Base-by-base conservation (phyloP, 257 asterid species). In the Solanum medicagineum region DNA sequence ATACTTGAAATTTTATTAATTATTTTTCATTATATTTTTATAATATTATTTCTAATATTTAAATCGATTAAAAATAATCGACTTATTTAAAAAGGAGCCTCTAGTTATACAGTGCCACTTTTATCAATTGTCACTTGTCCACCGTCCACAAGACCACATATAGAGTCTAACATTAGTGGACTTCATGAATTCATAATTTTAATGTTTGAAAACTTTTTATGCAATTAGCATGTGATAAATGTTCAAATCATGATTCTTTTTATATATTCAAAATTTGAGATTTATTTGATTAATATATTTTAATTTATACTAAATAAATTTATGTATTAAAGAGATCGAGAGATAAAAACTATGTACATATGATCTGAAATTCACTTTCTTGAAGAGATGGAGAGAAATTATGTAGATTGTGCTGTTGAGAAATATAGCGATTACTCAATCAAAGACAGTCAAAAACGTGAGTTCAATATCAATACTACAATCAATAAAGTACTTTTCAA, bases 251-350 rank as follows among this genome's bases (percentile, higher is more conserved):
- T 66, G n/a, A 29, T 66, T 66, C 1, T 2, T 20, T 15, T 15
- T 32, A 15, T 3, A 68, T 32, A 68, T 16, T 15, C 7, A 3
- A 7, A 29, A 0, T 66, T 66, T 66, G 3, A 66, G n/a, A 7
- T 66, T 6, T 66, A 7, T 0, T 15, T 66, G 10, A 66, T 66
- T 0, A 15, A 66, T 29, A 26, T 13, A 29, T 29, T 29, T 29
- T 14, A 14, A 29, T 14, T 62, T 15, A 12, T 1, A 0, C 0
- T 22, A 2, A 6, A 0, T 62, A 62, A 10, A 62, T 62, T 0
- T 62, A n/a, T 1, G 0, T n/a, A 10, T 59, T 9, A n/a, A 1
- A 1, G 9, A 10, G 11, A 10, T 4, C 0, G 0, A 60, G 7
- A 60, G 8, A 1, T 10, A 59, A 59, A 0, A 59, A 10, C 7